Evolutionary conservation across 1,139 yeast species (phyloP), one percentile per base, ranked within the genome.

Genomic region (Nadsonia starkeyi-henricii): DNA sequence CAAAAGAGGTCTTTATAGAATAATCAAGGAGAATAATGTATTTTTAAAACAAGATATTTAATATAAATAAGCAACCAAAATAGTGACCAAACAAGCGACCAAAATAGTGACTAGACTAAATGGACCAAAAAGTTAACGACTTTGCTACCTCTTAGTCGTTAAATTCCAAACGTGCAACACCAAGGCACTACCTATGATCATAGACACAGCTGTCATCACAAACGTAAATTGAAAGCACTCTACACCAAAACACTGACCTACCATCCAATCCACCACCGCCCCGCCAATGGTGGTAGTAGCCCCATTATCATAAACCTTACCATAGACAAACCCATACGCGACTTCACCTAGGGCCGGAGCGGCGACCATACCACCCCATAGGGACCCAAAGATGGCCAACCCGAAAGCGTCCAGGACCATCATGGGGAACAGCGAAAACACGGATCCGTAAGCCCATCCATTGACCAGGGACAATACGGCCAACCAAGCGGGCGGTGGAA

Each of bases 341-440:
- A 85, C 72, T 1, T 94, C 74, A 1, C 96, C 96, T 2, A 86
- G 56, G 0, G 97, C 96, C 0, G 97, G 96, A 0, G 95, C 95
- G 36, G 85, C 72, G 77, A 89, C 79, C 59, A 86, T 84, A 30
- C 85, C 71, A 2, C 97, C 97, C 89, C 96, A 91, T 1, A 93
- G 83, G 1, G 95, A 83, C 0, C 97, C 97, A 62, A 91, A 79
- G 47, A 85, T 75, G 50, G 84, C 89, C 39, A 85, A 77, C 0
- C 97, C 96, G 96, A 96, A 91, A 1, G 84, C 75, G 2, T 80
- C 71, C 1, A 95, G 81, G 2, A 85, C 79, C 8, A 88, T 69
- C 0, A 95, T 82, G 5, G 98, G 97, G 56, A 78, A 83, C 7
- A 85, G 68, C 0, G 96, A 86, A 66, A 88, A 91, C 1, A 85